A percentile compares a stretch with the other conserved stretches of the same genome.
These are phyloP conservation scores for Nemania serpens DNA, from an alignment of 2,329 filamentous ascomycete genomes.

Conservation along the genomic window DNA sequence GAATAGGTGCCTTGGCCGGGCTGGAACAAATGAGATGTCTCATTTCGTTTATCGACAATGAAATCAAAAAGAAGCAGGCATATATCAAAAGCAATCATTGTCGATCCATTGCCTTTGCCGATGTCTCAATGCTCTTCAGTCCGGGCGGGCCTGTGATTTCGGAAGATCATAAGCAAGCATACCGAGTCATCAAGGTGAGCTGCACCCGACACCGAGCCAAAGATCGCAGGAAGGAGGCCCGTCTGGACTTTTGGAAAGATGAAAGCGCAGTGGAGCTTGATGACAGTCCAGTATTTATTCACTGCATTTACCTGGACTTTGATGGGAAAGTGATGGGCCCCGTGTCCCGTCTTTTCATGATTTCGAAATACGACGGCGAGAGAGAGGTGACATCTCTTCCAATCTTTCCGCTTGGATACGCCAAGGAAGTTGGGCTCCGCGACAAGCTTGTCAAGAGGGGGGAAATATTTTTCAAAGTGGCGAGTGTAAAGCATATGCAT, in stretches of 20 bases:
- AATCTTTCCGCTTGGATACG: constrained; percentile 29
- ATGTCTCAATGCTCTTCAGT: constrained; percentile 7
- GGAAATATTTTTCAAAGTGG: constrained; percentile 25
- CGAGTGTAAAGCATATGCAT: constrained; percentile 33
- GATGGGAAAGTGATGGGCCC: constrained; percentile 34
- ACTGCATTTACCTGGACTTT: constrained; percentile 35
- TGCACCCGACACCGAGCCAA: constrained; percentile 10
- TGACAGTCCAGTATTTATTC: constrained; percentile 8
- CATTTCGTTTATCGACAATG: constrained; percentile 1
- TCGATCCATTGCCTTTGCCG: constrained; percentile 8
- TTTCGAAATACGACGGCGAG: constrained; percentile 30
- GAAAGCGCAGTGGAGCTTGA: constrained; percentile 2
- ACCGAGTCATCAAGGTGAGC: not conserved
- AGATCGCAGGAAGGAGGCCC: not conserved
- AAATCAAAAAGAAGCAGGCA: not conserved
- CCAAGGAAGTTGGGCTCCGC: constrained; percentile 5
- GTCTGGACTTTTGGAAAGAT: not conserved
- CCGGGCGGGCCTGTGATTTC: not conserved
- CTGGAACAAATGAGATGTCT: constrained; percentile 5
- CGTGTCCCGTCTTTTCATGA: constrained; percentile 21
- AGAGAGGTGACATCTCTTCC: constrained; percentile 29
- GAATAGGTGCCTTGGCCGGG: not conserved
- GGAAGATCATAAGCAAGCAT: constrained; percentile 4
- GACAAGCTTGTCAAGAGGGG: constrained; percentile 20
- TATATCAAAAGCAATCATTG: not conserved